Evolutionary conservation across 352 stramenopile genomes (phyloP), one percentile per base, ranked within the genome.

Genomic region (Hyaloperonospora arabidopsidis): DNA sequence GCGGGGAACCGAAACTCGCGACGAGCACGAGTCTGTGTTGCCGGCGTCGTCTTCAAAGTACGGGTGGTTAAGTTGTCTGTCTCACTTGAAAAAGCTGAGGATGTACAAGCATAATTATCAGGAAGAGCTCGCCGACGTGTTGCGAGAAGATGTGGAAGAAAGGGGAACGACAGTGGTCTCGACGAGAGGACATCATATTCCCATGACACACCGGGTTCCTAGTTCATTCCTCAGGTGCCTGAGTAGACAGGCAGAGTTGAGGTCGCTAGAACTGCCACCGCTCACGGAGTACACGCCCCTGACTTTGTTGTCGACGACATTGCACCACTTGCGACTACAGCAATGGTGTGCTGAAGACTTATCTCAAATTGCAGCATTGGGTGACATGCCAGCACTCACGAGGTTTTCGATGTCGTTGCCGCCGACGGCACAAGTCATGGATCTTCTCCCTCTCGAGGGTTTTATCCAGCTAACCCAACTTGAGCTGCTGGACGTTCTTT

Each of bases 401-500:
- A 52, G 64, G 12, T 46, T 81, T 10, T 69, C 64, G 3, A 70
- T 81, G 52, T 66, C 59, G 34, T 49, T 81, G 7, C 68, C 71
- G 0, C 62, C 59, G 1, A 73, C 55, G 14, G 59, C 60, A 47
- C 63, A 76, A 15, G 46, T 74, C 21, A 65, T 81, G 46, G 71
- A 78, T 32, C 39, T 81, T 32, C 49, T 61, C 4, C 66, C 71
- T 22, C 60, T 81, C 8, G 71, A 78, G 21, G 57, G 51, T 2
- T 78, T 74, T 38, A 53, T 63, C 7, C 61, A 71, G 17, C 55
- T 81, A 32, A 72, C 63, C 14, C 64, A 66, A 23, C 63, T 86
- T 11, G 76, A 80, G 44, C 46, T 86, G 32, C 50, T 79, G 7
- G 69, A 86, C 45, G 63, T 76, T 22, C 56, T 81, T 21, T 78